phyloP scores from a whole-genome alignment of 1,284 basidiomycete genomes.

The Xerocomus minutiporus region DNA sequence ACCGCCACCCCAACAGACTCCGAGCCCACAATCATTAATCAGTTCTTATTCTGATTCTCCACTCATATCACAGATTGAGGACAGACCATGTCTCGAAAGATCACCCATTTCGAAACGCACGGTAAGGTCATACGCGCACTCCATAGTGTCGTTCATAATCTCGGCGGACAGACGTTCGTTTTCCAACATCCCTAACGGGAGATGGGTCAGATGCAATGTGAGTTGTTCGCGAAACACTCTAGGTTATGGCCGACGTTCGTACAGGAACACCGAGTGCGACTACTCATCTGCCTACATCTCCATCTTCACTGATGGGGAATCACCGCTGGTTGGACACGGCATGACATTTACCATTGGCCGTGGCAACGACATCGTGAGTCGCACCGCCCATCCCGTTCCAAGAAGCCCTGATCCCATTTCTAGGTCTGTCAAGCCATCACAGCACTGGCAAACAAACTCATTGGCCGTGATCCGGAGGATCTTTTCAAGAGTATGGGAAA shows the following conservation, averaged over 20 bases:
- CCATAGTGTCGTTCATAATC: neutral
- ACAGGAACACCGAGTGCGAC: constrained; percentile 89
- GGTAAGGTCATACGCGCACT: constrained; percentile 14
- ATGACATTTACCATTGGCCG: constrained; percentile 98
- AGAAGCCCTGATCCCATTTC: constrained; percentile 2
- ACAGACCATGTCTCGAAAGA: constrained; percentile 30
- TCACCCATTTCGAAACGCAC: constrained; percentile 37
- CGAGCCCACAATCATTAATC: neutral
- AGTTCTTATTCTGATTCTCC: neutral
- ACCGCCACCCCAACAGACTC: no score
- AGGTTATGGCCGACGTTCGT: neutral
- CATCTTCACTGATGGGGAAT: constrained; percentile 59
- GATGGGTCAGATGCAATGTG: constrained; percentile 64
- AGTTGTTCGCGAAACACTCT: neutral
- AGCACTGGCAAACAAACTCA: constrained; percentile 71
- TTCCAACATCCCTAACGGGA: constrained; percentile 54
- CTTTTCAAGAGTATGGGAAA: constrained; percentile 89
- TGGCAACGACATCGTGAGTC: constrained; percentile 83
- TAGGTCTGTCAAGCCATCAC: constrained; percentile 79
- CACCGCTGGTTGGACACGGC: constrained; percentile 76
- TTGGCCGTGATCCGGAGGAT: constrained; percentile 80
- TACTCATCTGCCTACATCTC: constrained; percentile 91
- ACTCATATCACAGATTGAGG: neutral
- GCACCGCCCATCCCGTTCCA: neutral
- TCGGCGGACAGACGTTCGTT: constrained; percentile 30